Base-by-base conservation (phyloP, 768 basidiomycete genomes). In the Agaricus subrufescens region DNA sequence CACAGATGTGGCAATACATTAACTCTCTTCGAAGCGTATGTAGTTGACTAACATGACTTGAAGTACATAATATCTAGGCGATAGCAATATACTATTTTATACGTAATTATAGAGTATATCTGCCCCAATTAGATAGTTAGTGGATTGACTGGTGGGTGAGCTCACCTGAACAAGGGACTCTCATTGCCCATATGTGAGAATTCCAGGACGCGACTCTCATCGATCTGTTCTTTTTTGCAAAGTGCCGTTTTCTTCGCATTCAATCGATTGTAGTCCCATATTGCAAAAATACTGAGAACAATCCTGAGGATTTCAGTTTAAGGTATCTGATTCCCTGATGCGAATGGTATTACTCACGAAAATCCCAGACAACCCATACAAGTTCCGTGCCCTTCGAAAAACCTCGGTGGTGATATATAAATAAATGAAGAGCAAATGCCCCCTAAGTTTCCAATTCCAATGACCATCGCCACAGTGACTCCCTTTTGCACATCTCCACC, bases 81-180 rank as follows among this genome's bases (percentile, higher is more conserved):
- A 6, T 31, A 31, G 7, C 7, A 34, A 34, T 6, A 34, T 19
- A 19, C 19, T 19, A 19, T 19, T 19, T 19, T 15, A 6, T 14
- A 14, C 12, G 7, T 27, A 11, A 15, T 52, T 15, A 52, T 6
- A 52, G 51, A 14, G 51, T 52, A 44, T 52, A 52, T 31, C 51
- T 52, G 42, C 12, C 25, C 10, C 27, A 31, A 26, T 8, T 19
- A 23, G 7, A 29, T 15, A 26, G 6, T 37, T 10, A 8, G 12
- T n/a, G 31, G 25, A 26, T 23, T 11, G 23, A 25, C 8, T 38
- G 19, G 26, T 47, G 15, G 12, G 31, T 29, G 34, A 43, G 58
- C 68, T 51, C 48, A 79, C 78, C 80, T 75, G 70, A 80, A 85
- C 38, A 85, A 67, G 43, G 84, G 83, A 54, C 79, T 82, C 39